Evolutionary conservation across 148 eudicot genomes (phyloP), one percentile per base, ranked within the genome.

Genomic region (Fagopyrum esculentum): DNA sequence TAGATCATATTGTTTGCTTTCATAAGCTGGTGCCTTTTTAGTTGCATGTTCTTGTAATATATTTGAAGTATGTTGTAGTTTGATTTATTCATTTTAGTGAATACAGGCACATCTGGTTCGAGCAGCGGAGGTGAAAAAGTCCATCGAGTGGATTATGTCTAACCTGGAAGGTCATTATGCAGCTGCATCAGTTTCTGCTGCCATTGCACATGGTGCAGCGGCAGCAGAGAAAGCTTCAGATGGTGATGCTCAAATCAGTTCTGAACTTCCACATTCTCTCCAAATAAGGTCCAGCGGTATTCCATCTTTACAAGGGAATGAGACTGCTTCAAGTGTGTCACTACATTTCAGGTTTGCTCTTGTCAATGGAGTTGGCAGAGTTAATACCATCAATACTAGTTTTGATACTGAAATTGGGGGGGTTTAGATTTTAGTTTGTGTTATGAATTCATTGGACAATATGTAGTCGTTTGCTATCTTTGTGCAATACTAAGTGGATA

Each of bases 81-180:
- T 87, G 83, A 87, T 87, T 83, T 74, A 71, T 79, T 78, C 75
- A 76, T 81, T 86, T 83, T 85, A 82, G 91, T 85, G 85, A 90
- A 78, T 89, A 75, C 97, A 96, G 99, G 90, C 94, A 82, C 99
- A 88, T 83, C 81, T 96, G 79, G 77, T 86, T 57, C 88, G 91
- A 78, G 98, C 99, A 71, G 94, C 92, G 78, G 99, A 92, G 81
- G 98, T 96, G 13, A 96, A 96, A 82, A 90, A 84, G 81, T 89
- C 98, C 76, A 90, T 96, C 75, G 99, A 96, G 83, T 92, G 98
- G 98, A 92, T 92, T 69, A 88, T 96, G 93, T 87, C 89, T 78
- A 92, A 92, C 83, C 86, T 90, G 78, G 92, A 89, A 78, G 95
- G 94, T 74, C 98, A 96, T 77, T 92, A 92, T 87, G 99, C 97